Evolutionary conservation across 179 eudicot genomes (phyloP).

Genomic region (Pouteria campechiana): DNA sequence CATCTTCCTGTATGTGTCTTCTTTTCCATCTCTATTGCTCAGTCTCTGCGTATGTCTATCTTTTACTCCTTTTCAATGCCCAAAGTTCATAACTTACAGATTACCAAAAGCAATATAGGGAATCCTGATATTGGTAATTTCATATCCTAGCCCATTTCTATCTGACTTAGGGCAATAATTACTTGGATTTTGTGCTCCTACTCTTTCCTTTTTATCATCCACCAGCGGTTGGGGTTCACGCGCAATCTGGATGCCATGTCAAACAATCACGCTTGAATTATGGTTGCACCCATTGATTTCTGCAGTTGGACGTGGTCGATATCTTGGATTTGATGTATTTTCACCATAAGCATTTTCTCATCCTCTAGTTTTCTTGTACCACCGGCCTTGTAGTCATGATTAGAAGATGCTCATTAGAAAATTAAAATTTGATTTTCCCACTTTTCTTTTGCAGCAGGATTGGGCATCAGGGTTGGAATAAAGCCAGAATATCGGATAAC

Average conservation of each 20-base stretch:
- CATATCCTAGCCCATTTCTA: neutral
- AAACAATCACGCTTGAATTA: too few species aligned
- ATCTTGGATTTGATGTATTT: too few species aligned
- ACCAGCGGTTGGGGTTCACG: too few species aligned
- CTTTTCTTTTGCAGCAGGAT: constrained; percentile 49
- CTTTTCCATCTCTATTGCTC: neutral
- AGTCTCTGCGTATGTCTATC: neutral
- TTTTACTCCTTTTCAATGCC: neutral
- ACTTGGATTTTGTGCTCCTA: too few species aligned
- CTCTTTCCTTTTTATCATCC: too few species aligned
- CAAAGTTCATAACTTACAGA: neutral
- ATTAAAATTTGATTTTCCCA: neutral
- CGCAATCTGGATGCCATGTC: too few species aligned
- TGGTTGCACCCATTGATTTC: too few species aligned
- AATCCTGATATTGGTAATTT: neutral
- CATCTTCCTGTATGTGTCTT: constrained; percentile 29
- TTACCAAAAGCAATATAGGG: neutral
- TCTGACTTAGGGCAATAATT: too few species aligned
- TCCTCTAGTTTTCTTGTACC: too few species aligned
- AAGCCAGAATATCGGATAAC: constrained; percentile 82
- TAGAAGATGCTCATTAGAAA: neutral
- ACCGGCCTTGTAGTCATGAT: neutral
- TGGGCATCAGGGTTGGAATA: constrained; percentile 80
- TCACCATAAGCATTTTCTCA: too few species aligned
- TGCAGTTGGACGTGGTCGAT: too few species aligned